Base-by-base conservation (phyloP, 257 asterid genomes). In the Fraxinus anomala region DNA sequence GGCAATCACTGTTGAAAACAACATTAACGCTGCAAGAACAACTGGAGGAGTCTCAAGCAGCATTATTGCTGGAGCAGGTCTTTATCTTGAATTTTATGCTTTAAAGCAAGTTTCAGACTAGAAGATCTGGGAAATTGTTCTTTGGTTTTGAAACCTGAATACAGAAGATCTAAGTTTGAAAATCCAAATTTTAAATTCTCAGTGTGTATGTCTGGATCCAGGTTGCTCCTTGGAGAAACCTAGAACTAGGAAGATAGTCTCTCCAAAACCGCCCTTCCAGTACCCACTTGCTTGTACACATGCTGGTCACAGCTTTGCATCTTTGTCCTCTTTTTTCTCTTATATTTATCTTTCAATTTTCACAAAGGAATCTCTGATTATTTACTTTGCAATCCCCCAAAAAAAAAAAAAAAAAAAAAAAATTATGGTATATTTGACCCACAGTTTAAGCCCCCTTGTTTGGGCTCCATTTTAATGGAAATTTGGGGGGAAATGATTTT, bases 51-150 rank as follows among this genome's bases (percentile, higher is more conserved):
- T 90, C 97, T 72, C 98, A 92, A 89, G 96, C 92, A 17, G 92
- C 95, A 68, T 89, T 92, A 68, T 80, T 94, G 82, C 97, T 94
- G 76, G 98, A 94, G 87, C 97, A 94, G 98, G 98, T 94, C 19
- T 39, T 75, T 70, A 74, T 76, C 49, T 74, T 76, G 70, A 74
- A 31, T 40, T 81, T 69, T 82, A 24, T 17, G 61, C 24, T 67
- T 36, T 24, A 30, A 21, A 24, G 24, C 6, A 49, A 17, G 68
- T 65, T 74, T 37, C 68, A 34, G 8, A 19, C 47, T 28, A 5
- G 23, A 33, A 65, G 26, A 71, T 13, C 34, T 47, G 23, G 65
- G 39, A 37, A 70, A 56, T 24, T 31, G 44, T 13, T 44, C 47
- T 63, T 39, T 7, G 51, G 44, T 42, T 34, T 36, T n/a, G 74